Conservation (phyloP, 495 filamentous ascomycete genomes). For the Acidiella bohemica region DNA sequence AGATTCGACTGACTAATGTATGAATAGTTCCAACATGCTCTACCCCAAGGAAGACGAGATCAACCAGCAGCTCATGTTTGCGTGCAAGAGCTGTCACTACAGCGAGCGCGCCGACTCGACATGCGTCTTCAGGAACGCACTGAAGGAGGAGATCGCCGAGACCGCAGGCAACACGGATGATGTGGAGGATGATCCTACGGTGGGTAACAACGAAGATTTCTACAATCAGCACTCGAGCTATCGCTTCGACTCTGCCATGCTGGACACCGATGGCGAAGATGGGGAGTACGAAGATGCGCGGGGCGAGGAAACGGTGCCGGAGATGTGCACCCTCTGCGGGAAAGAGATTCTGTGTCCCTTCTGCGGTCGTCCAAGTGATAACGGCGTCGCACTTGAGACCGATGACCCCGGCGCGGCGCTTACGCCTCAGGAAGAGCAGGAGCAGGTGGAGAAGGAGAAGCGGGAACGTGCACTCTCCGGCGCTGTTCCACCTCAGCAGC, state of each 20-base stretch:
- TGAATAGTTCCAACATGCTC: slow-evolving; percentile 77
- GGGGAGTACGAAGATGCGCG: slow-evolving; percentile 4
- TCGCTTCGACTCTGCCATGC: slow-evolving; percentile 7
- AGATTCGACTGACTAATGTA: slow-evolving; percentile 5
- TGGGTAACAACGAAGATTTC: slow-evolving; percentile 40
- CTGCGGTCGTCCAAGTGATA: slow-evolving; percentile 31
- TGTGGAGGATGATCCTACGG: slow-evolving; percentile 92
- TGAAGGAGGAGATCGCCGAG: slow-evolving; percentile 78
- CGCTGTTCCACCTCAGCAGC: slow-evolving; percentile 10
- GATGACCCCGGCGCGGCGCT: slow-evolving; percentile 20
- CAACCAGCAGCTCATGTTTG: slow-evolving; percentile 53
- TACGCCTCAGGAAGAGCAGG: slow-evolving; percentile 3
- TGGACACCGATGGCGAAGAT: too few relatives aligned
- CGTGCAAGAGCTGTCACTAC: slow-evolving; percentile 84
- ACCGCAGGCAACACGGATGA: slow-evolving; percentile 96
- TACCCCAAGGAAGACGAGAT: slow-evolving; percentile 83
- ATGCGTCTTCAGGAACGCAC: slow-evolving; percentile 84
- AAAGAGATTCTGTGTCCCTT: slow-evolving; percentile 36
- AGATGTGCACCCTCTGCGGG: slow-evolving; percentile 42
- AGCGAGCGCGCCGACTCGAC: slow-evolving; percentile 69
- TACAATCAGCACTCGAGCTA: slow-evolving; percentile 1
- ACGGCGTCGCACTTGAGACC: slow-evolving; percentile 22
- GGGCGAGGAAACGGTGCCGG: slow-evolving; percentile 16
- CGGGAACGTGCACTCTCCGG: slow-evolving; percentile 14
- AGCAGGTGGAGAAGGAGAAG: slow-evolving; percentile 12